These are phyloP conservation scores for Irpex sp. DNA, from an alignment of 1,284 basidiomycete species.

Conservation along the genomic window DNA sequence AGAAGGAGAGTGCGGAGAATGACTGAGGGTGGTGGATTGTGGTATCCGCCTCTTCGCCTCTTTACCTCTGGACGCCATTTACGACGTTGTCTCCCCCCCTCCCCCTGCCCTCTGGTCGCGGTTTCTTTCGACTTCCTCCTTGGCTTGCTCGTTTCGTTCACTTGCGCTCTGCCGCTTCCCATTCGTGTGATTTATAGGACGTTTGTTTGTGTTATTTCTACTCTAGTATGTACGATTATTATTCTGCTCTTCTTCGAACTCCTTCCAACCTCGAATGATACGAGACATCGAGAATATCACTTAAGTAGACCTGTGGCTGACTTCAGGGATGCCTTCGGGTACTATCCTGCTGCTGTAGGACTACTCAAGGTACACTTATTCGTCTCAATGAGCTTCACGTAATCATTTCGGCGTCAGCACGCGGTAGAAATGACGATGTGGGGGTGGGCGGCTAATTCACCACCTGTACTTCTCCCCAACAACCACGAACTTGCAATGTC, in stretches of 20 bases:
- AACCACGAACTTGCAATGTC: slow-evolving; percentile 8
- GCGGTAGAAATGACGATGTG: background rate
- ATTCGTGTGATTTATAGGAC: background rate
- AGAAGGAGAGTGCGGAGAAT: slow-evolving; percentile 54
- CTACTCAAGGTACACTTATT: too few species aligned
- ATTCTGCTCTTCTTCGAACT: background rate
- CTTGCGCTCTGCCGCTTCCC: background rate
- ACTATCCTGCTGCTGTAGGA: too few species aligned
- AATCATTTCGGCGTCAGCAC: background rate
- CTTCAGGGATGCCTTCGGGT: too few species aligned
- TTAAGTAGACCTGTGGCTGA: too few species aligned
- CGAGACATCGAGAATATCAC: too few species aligned
- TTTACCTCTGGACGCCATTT: background rate
- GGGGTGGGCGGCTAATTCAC: slow-evolving; percentile 2
- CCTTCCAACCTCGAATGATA: too few species aligned
- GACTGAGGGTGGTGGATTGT: slow-evolving; percentile 22
- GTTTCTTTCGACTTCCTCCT: background rate
- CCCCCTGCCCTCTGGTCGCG: too few species aligned
- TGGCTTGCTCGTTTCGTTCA: background rate
- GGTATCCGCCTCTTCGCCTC: background rate
- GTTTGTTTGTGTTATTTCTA: background rate
- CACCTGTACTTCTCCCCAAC: background rate
- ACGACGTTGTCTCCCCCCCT: background rate
- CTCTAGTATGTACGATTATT: background rate
- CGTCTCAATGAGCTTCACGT: background rate